Evolutionary conservation across 2,329 filamentous ascomycete genomes (phyloP), one percentile per base, ranked within the genome.

Genomic region (Cytospora schulzeri): DNA sequence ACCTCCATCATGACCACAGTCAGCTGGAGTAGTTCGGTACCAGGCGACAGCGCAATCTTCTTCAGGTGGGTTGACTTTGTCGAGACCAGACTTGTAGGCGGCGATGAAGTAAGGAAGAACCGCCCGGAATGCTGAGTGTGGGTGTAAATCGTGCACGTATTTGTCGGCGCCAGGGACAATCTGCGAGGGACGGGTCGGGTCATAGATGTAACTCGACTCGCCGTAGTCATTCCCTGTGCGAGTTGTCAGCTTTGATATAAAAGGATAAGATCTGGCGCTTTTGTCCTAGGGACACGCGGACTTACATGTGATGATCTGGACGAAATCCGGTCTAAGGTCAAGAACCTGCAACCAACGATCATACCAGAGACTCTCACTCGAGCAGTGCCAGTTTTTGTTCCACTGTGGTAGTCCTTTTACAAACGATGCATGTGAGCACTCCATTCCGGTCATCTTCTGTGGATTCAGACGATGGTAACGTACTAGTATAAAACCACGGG

Each of bases 141-240:
- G 76, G 70, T 80, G 78, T 35, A 50, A 12, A 15, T 77, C 76
- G n/a, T 76, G 65, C 60, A 80, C 77, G 64, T 85, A 85, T 14
- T 71, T 70, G n/a, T 78, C 77, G 3, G 83, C 81, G 3, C 82
- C 83, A 3, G 75, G 69, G 2, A 80, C 79, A 11, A 83, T 77
- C 50, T 80, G 78, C 6, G 73, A 70, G 4, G 77, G 69, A 3
- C 60, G 63, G 52, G 77, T 74, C 35, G 83, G 76, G 4, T 81
- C 82, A 26, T 80, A 80, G 67, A 86, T 83, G 70, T 87, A 86
- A 71, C 85, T 83, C 1, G 83, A 82, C 71, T 88, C 85, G 38
- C 85, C 85, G 66, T 80, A 87, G 70, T 88, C 85, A 68, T 87
- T 87, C 84, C 77, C 76, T 77, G 57, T 45, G 12, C n/a, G 48